Evolutionary conservation across 1,284 basidiomycete genomes (phyloP), one percentile per base, ranked within the genome.

Genomic region (Coniophora puteana): DNA sequence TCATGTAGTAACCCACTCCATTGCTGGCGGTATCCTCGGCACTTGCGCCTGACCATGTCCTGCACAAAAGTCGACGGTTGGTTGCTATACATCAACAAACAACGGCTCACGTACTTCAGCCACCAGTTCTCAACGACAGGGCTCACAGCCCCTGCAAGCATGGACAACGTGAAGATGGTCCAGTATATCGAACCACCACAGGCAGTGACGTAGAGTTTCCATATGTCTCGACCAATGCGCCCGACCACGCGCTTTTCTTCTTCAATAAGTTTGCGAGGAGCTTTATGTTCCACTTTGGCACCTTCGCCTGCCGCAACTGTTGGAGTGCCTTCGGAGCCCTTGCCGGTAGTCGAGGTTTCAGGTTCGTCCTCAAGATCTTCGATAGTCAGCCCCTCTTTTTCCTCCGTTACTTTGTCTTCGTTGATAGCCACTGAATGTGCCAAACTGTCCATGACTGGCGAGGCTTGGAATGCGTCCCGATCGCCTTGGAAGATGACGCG

Each of bases 221-320:
- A 94, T 10, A 93, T 82, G 30, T 79, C 73, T 47, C 68, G 69
- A 32, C 78, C 69, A 43, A 93, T 88, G 23, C 81, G 74, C 1
- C 90, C 91, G 14, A 87, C 80, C 0, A 88, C 89, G 11, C 89
- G 73, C 48, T 80, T 79, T 61, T 93, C 91, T 51, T 93, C 90
- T 58, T 93, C 89, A 26, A 93, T 71, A 11, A 93, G 74, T 62
- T 91, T 93, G 37, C 88, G 68, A 1, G 85, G 83, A 1, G 73
- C 60, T 57, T 85, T 87, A 61, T 78, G 82, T 44, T 76, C 72
- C 5, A 59, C 52, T 45, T 74, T 76, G 18, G 61, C 54, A 30
- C 62, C 56, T 3, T 66, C 48, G 18, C 64, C 51, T 17, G 54
- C 51, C n/a, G 61, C 65, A 13, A 66, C 61, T 18, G 72, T 71